Base-by-base conservation (phyloP, 2,329 filamentous ascomycete species). In the Delphinella strobiligena region DNA sequence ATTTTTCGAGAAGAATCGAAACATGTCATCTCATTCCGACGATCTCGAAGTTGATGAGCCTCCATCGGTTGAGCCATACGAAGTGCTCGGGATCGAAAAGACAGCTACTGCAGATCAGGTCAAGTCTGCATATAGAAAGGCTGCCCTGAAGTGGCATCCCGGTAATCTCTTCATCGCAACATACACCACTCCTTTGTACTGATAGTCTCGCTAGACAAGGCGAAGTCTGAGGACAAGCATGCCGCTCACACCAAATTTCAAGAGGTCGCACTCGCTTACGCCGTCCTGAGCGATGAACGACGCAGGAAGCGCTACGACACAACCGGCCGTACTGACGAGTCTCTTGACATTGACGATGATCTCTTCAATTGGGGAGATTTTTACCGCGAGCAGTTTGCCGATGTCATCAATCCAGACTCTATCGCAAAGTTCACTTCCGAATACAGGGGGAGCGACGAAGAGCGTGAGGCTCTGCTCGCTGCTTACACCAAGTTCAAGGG, bases 41-140 rank as follows among this genome's bases (percentile, higher is more conserved):
- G 74, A 81, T 29, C 53, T 69, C 16, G 47, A 66, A 17, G 66
- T 72, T 18, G 69, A 67, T 41, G 71, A 75, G 29, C 79, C 75
- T 1, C 82, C 83, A 0, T 68, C 83, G 50, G 71, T 78, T 52
- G 61, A 78, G 50, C 89, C 91, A 0, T 98, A 98, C 55, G 74
- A 79, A 51, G 74, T 89, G 38, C 76, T 98, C 8, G 73, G 68
- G 16, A 60, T 98, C 31, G 71, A 80, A 31, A 74, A 75, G 44
- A 67, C 73, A 35, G 87, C 87, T 12, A 83, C 82, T 0, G 64
- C 76, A 33, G 78, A 86, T 46, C 75, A 94, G 52, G 74, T 98
- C 64, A 95, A 93, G 59, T 78, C 76, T n/a, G 86, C 89, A 17
- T 98, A 98, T 67, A 82, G 86, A 55, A 94, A 91, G 58, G 77